phyloP scores from a whole-genome alignment of 345 rosid genomes.

The Zanthoxylum bungeanum region DNA sequence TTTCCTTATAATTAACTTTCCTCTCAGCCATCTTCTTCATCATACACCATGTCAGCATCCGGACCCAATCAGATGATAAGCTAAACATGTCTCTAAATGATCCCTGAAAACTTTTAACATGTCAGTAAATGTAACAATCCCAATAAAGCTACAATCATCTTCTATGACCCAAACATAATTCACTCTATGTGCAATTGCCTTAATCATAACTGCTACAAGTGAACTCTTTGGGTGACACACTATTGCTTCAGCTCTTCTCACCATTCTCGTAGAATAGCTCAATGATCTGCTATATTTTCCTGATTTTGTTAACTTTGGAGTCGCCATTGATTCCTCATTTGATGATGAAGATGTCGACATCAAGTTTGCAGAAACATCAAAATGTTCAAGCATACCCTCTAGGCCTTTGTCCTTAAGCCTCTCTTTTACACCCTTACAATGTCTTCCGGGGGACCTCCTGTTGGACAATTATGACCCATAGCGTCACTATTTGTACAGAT shows the following conservation, averaged over 20 bases:
- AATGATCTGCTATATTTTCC: constrained; percentile 50
- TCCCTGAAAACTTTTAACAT: constrained; percentile 70
- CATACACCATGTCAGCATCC: constrained; percentile 6
- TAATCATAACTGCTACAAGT: constrained; percentile 85
- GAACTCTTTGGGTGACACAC: constrained; percentile 78
- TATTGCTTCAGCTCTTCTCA: constrained; percentile 72
- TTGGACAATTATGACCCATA: no score
- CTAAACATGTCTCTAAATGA: constrained; percentile 30
- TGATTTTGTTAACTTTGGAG: constrained; percentile 20
- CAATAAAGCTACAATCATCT: constrained; percentile 67
- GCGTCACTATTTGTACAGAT: no score
- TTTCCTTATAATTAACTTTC: no score
- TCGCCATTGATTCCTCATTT: constrained; percentile 53
- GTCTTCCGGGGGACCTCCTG: constrained; percentile 82
- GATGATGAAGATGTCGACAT: constrained; percentile 45
- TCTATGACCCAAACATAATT: constrained; percentile 85
- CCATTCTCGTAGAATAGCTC: constrained; percentile 70
- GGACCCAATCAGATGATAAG: constrained; percentile 15
- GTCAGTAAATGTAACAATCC: constrained; percentile 70
- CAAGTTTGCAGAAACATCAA: constrained; percentile 23
- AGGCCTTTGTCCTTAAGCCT: constrained; percentile 48
- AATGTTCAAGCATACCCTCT: constrained; percentile 48
- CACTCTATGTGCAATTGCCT: constrained; percentile 78
- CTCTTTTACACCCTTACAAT: constrained; percentile 47
- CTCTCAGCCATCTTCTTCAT: constrained; percentile 1